Evolutionary conservation across 164 flowering plant species (phyloP), one percentile per base, ranked within the genome.

Genomic region (Magnolia sinica): DNA sequence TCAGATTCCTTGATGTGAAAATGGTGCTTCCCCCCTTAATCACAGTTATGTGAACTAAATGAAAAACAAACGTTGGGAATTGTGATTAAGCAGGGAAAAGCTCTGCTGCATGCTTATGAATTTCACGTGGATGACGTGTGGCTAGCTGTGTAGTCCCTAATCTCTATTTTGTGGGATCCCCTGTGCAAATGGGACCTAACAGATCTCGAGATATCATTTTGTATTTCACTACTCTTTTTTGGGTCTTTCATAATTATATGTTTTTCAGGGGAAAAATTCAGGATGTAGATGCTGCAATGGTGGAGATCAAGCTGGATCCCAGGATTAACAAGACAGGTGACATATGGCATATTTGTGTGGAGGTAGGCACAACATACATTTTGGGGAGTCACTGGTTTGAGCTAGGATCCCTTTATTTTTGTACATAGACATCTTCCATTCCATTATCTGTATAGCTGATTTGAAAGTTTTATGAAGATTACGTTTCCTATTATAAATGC

Each of bases 321-420:
- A 76, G 19, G 27, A 77, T 78, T 51, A 94, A 96, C 64, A 91
- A 79, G 84, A 96, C 97, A 1, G 97, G 98, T 77, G 91, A 94
- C 79, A 81, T 89, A 83, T 96, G 99, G 99, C 99, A 96, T 83
- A 89, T 94, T 24, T 86, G 86, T 74, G 79, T 96, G 66, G 89
- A 92, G 99, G 98, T 69, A 50, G 52, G 13, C 3, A 11, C 2
- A 16, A 5, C 10, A 7, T 63, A 9, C 7, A 45, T 50, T 22
- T 50, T 66, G 14, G n/a, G 20, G 10, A n/a, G 14, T 45, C 59
- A 31, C 50, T 13, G 14, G 10, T 27, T 13, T 49, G 61, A 7
- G 8, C 20, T n/a, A 8, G 5, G 4, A 10, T 19, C 4, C 55
- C 45, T 58, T n/a, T 37, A 8, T 51, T 23, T 19, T 9, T 20